Percentiles rank a stretch among this genome's conserved stretches.
Evolutionary conservation across 1,139 yeast species (phyloP).

Genomic region (Pneumocystis wakefieldiae): DNA sequence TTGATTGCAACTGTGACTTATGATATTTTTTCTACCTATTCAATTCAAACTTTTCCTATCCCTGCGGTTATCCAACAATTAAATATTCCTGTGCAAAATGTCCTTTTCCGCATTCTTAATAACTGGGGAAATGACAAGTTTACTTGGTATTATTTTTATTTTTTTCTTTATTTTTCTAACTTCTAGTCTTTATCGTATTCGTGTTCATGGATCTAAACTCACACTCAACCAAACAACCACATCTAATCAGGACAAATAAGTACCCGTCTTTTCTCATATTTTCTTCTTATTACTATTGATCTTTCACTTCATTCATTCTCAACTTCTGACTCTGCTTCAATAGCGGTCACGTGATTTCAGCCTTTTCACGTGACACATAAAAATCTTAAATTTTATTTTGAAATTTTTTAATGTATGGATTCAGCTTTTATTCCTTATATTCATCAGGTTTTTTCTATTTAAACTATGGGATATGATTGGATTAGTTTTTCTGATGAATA

Average conservation of each 20-base stretch:
- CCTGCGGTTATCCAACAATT: slow-evolving; percentile 15
- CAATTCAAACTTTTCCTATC: slow-evolving; percentile 22
- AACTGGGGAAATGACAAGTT: slow-evolving; percentile 25
- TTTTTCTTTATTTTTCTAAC: not conserved
- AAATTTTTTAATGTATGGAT: not conserved
- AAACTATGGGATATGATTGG: not conserved
- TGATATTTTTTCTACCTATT: slow-evolving; percentile 18
- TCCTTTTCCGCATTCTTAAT: slow-evolving; percentile 19
- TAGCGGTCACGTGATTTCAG: no score
- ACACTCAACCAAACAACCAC: not conserved
- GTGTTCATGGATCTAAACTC: slow-evolving; percentile 20
- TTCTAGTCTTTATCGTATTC: slow-evolving; percentile 19
- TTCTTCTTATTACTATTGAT: no score
- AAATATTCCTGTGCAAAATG: slow-evolving; percentile 13
- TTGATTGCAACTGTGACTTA: slow-evolving; percentile 20
- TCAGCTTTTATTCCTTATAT: not conserved
- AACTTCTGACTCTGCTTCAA: no score
- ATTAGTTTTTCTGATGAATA: not conserved
- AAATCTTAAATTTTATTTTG: no score
- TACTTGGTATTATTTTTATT: slow-evolving; percentile 18
- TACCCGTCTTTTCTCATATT: no score
- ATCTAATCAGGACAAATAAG: not conserved
- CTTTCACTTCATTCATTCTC: no score
- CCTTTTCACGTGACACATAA: no score
- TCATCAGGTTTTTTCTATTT: not conserved